These are phyloP conservation scores for Phytophthora nicotianae DNA, from an alignment of 352 stramenopile genomes.

Conservation along the genomic window DNA sequence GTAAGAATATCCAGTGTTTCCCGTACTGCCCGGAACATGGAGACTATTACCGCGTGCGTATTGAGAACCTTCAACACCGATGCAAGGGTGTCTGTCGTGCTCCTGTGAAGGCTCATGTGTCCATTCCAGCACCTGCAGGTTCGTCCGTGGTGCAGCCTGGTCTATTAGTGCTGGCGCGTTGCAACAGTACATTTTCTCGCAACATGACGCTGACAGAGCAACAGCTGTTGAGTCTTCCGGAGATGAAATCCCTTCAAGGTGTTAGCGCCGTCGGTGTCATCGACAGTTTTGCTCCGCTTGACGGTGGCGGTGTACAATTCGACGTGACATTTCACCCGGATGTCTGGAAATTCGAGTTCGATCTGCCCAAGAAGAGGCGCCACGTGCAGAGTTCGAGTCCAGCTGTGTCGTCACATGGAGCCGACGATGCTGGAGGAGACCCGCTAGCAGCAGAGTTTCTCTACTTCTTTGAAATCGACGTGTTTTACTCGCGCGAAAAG, in stretches of 20 bases:
- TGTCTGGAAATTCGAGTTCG: constrained; percentile 91
- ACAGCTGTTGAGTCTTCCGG: constrained; percentile 46
- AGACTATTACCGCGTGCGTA: constrained; percentile 90
- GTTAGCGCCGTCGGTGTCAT: constrained; percentile 73
- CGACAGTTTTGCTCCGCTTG: constrained; percentile 54
- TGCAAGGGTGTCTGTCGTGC: constrained; percentile 88
- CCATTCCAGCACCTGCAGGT: constrained; percentile 45
- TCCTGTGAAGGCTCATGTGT: constrained; percentile 74
- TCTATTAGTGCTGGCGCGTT: constrained; percentile 73
- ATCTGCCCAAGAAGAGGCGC: constrained; percentile 87
- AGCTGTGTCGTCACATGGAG: constrained; percentile 19
- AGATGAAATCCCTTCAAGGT: constrained; percentile 76
- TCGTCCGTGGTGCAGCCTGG: constrained; percentile 35
- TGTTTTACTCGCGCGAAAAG: constrained; percentile 76
- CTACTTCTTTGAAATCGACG: constrained; percentile 89
- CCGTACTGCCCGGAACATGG: constrained; percentile 89
- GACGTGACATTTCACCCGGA: constrained; percentile 88
- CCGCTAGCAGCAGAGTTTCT: constrained; percentile 64
- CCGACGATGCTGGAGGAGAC: constrained; percentile 40
- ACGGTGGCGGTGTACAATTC: constrained; percentile 60
- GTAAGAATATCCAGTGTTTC: constrained; percentile 94
- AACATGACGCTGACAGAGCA: constrained; percentile 60
- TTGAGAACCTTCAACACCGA: constrained; percentile 82
- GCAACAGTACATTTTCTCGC: constrained; percentile 85
- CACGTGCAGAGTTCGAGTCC: constrained; percentile 51